Evolutionary conservation across 2,329 filamentous ascomycete species (phyloP).

Genomic region (Huntiella abstrusa): DNA sequence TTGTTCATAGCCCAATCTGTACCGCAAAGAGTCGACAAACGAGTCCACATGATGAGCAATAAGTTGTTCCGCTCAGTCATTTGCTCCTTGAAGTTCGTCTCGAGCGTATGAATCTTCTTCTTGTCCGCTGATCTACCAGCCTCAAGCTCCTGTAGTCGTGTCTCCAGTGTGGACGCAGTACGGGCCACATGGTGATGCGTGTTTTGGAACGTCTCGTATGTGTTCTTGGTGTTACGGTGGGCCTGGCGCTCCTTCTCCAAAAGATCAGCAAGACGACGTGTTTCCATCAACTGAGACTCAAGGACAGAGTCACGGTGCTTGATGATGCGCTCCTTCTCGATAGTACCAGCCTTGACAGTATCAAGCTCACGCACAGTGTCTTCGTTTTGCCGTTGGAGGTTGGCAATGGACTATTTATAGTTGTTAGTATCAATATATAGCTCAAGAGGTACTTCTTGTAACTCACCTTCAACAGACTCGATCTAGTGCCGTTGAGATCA

Average conservation of each 20-base stretch:
- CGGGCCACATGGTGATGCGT: slow-evolving; percentile 75
- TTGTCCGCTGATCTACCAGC: slow-evolving; percentile 58
- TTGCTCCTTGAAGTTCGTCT: slow-evolving; percentile 70
- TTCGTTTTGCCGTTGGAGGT: slow-evolving; percentile 75
- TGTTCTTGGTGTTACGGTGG: slow-evolving; percentile 69
- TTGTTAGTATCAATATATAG: not conserved
- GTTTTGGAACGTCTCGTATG: slow-evolving; percentile 76
- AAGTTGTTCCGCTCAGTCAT: slow-evolving; percentile 77
- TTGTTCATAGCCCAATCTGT: slow-evolving; percentile 84
- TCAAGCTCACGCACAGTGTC: slow-evolving; percentile 69
- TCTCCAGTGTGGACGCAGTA: slow-evolving; percentile 69
- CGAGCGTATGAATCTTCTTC: slow-evolving; percentile 54
- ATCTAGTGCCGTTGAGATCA: slow-evolving; percentile 69
- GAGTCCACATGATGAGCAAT: slow-evolving; percentile 76
- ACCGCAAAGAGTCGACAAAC: slow-evolving; percentile 69
- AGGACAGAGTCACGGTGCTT: slow-evolving; percentile 76
- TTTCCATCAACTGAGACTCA: slow-evolving; percentile 75
- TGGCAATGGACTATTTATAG: slow-evolving; percentile 50
- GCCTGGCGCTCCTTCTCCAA: slow-evolving; percentile 78
- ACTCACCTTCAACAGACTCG: slow-evolving; percentile 60
- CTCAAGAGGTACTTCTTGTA: not conserved
- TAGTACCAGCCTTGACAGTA: slow-evolving; percentile 51
- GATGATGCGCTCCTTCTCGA: slow-evolving; percentile 82
- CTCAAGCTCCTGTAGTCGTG: slow-evolving; percentile 72
- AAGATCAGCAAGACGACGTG: slow-evolving; percentile 64